Evolutionary conservation across 306 rosid species (phyloP), one percentile per base, ranked within the genome.

Genomic region (Pyrus bretschneideri): DNA sequence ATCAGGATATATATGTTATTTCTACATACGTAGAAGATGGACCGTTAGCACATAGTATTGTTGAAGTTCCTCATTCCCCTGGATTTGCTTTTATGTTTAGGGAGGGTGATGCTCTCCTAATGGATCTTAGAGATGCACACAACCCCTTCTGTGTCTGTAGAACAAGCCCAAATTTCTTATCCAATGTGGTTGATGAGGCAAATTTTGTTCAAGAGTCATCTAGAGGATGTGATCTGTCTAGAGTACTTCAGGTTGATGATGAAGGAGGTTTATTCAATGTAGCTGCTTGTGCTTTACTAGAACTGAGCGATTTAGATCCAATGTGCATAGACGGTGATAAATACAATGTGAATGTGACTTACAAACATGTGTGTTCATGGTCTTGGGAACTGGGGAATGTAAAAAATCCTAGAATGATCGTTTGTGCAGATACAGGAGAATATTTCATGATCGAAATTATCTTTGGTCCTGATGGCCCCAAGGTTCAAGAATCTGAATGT

Each of bases 251-350:
- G 13, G 98, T 90, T 76, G 89, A 85, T 80, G 98, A 94, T 66
- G 98, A 91, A 75, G 97, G 92, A 73, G 87, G 88, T 75, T 86
- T 87, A 76, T 87, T 87, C 81, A 92, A 89, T 83, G 96, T 86
- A 78, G 98, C 91, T 77, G 98, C 97, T 44, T 88, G 93, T 83
- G 97, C 98, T 78, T 87, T 92, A 85, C 82, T 94, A 75, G 91
- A 89, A 88, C 85, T 94, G 74, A 81, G 96, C 44, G 97, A 91
- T 83, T 86, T 75, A 79, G 98, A 90, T 86, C 98, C 98, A 71
- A 94, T 94, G 98, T 90, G 95, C 80, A 86, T 94, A 76, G 98
- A 94, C 83, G 78, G 89, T 81, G 96, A 90, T 45, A 83, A 71
- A 75, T 82, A 83, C 69, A 71, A 81, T 76, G 61, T 85, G 55